phyloP scores from a whole-genome alignment of 441 rosid genomes.

The Aquilaria agallochum region DNA sequence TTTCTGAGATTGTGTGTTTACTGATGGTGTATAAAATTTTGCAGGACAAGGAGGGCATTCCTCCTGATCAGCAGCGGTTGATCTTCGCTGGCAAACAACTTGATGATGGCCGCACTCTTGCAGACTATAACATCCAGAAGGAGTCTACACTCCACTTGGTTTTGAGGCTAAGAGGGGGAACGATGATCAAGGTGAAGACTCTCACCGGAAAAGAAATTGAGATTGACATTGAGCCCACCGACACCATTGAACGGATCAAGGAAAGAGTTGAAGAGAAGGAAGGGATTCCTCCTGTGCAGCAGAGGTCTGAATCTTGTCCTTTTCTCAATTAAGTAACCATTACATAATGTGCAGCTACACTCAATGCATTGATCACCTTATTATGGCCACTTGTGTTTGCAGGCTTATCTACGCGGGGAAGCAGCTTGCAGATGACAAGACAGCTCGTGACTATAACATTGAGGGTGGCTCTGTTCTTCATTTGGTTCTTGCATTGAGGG shows the following conservation, averaged over 20 bases:
- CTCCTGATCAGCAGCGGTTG: constrained; percentile 91
- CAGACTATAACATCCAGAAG: constrained; percentile 86
- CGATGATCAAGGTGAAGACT: constrained; percentile 95
- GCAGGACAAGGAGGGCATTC: constrained; percentile 92
- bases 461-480: constrained; percentile 99
- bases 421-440: constrained; percentile 96
- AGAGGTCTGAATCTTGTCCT: constrained; percentile 40
- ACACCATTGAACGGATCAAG: constrained; percentile 93
- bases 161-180: constrained; percentile 93
- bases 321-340: not conserved
- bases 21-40: constrained; percentile 9
- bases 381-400: constrained; percentile 9
- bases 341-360: not conserved
- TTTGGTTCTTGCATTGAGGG: constrained; percentile 93
- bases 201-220: constrained; percentile 94
- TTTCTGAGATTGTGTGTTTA: not conserved
- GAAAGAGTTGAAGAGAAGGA: constrained; percentile 97
- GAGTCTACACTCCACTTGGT: constrained; percentile 93
- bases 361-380: not conserved
- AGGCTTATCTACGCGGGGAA: constrained; percentile 95
- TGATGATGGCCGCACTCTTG: constrained; percentile 90
- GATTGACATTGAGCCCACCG: constrained; percentile 90
- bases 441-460: constrained; percentile 88
- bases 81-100: constrained; percentile 90
- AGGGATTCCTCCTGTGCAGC: constrained; percentile 98